Percentiles rank a stretch among this genome's conserved stretches.
phyloP scores from a whole-genome alignment of 495 filamentous ascomycete genomes.

The Aspergillus conjunctus region DNA sequence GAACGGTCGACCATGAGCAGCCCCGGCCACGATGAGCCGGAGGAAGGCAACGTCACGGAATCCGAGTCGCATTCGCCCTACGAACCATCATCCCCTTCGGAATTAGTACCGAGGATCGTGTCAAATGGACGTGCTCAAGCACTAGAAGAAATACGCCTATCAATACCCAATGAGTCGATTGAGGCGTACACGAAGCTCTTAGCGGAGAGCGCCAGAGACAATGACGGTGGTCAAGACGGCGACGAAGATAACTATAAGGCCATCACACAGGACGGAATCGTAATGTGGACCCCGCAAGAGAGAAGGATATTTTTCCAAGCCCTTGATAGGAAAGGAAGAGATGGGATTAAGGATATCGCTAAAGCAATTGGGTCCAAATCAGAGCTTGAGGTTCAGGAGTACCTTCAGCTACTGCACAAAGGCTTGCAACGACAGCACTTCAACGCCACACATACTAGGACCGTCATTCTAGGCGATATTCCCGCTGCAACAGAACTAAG shows the following conservation, averaged over 20 bases:
- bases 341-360: conserved; percentile 62
- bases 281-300: conserved; percentile 69
- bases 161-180: conserved; percentile 22
- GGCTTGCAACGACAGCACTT: conserved; percentile 42
- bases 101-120: background rate
- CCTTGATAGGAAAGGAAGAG: conserved; percentile 62
- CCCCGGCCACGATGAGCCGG: conserved; percentile 33
- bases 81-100: conserved; percentile 33
- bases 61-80: conserved; percentile 16
- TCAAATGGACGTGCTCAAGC: conserved; percentile 16
- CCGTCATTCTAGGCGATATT: conserved; percentile 46
- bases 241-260: conserved; percentile 25
- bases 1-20: conserved; percentile 42
- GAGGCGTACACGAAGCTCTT: conserved; percentile 59
- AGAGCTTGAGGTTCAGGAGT: conserved; percentile 70
- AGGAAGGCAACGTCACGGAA: conserved; percentile 24
- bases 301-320: conserved; percentile 69
- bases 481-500: conserved; percentile 76
- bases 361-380: conserved; percentile 68
- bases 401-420: conserved; percentile 61
- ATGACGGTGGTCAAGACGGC: conserved; percentile 16
- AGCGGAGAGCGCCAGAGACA: conserved; percentile 54
- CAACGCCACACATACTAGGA: conserved; percentile 24
- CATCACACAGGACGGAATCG: conserved; percentile 68
- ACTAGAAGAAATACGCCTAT: conserved; percentile 16